Evolutionary conservation across 1,139 yeast genomes (phyloP), one percentile per base, ranked within the genome.

Genomic region (Yamadazyma triangularis): DNA sequence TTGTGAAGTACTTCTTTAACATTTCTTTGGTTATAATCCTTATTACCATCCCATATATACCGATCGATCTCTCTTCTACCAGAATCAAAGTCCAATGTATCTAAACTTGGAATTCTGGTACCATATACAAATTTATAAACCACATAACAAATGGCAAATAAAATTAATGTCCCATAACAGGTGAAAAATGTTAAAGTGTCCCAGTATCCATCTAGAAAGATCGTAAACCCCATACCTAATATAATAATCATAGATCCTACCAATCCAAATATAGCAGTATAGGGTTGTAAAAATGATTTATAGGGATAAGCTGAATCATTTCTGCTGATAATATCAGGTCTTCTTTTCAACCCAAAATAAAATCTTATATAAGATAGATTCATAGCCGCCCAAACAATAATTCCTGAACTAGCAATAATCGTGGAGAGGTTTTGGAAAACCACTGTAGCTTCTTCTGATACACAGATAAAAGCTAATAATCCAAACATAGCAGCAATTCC

Each of bases 321-420:
- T 41, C 87, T 58, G 34, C 70, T 63, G 24, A 79, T 73, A 27
- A 79, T 78, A 50, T 79, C 86, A 0, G 84, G 84, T 32, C 93
- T 60, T 31, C 72, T 55, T 42, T 75, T 66, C 37, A 86, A 58
- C 0, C 89, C 95, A 43, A 71, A 70, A 53, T 72, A 80, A 47
- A 84, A 86, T 32, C 95, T 58, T 20, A 84, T 57, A 48, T 71
- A 86, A 2, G 91, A 72, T 12, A 84, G 53, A 43, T 87, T 79
- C 83, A 86, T 81, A 4, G 89, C 85, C 35, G 79, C 74, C 95
- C 95, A 86, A 30, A 81, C 84, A 21, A 85, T 54, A 32, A 84
- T 70, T 1, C 87, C 86, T 0, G 89, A 72, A 2, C 87, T 73
- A 0, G 88, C 77, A 36, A 81, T 77, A 23, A 83, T 63, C 42